Percentiles rank a stretch among this genome's conserved stretches.
Evolutionary conservation across 2,329 filamentous ascomycete genomes (phyloP).

Genomic region (Alternaria burnsii): DNA sequence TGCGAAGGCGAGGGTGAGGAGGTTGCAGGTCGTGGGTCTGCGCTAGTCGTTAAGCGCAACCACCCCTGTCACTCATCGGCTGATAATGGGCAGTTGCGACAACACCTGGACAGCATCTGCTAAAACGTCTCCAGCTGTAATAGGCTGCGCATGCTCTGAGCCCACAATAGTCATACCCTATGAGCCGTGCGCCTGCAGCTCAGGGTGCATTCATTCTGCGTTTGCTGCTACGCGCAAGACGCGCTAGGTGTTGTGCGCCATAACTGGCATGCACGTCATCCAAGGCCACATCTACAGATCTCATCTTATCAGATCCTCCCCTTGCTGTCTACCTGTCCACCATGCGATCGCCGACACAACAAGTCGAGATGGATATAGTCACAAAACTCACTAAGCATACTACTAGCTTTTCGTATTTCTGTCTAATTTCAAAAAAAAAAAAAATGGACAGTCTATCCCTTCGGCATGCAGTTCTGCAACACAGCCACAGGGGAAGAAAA

Average conservation of each 20-base stretch:
- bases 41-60: conserved; percentile 10
- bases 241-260: conserved; percentile 15
- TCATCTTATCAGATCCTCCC: conserved; percentile 35
- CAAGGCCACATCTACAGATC: conserved; percentile 16
- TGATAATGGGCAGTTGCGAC: conserved; percentile 23
- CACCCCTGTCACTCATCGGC: conserved; percentile 15
- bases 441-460: not conserved
- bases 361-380: not conserved
- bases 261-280: conserved; percentile 33
- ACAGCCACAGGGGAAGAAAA: not conserved
- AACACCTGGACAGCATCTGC: not conserved
- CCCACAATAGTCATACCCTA: not conserved
- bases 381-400: not conserved
- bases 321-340: conserved; percentile 5
- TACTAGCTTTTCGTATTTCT: rapidly evolving
- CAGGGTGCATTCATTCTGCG: not conserved
- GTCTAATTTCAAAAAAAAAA: no score
- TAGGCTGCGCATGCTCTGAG: not conserved
- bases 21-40: conserved; percentile 25
- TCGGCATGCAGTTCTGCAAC: not conserved
- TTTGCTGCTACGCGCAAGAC: conserved; percentile 8
- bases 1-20: conserved; percentile 26
- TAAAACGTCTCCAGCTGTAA: not conserved
- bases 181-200: not conserved
- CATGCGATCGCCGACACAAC: conserved; percentile 1